Base-by-base conservation (phyloP, 2,329 filamentous ascomycete genomes). In the Lachnellula hyalina region DNA sequence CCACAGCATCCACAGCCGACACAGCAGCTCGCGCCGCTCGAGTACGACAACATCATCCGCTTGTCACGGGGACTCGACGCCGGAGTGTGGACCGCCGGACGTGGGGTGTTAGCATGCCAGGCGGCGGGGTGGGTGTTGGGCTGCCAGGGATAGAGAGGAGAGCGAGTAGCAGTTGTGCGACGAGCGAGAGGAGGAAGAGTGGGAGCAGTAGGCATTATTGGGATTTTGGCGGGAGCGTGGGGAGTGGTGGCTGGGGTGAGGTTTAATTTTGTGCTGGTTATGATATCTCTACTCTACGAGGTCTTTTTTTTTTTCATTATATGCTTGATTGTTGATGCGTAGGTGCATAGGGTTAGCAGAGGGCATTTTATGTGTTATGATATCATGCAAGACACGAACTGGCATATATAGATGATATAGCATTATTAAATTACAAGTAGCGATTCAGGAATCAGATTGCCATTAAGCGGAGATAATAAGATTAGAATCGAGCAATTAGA, bases 11-110 rank as follows among this genome's bases (percentile, higher is more conserved):
- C 63, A 74, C 77, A 42, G 82, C 86, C 66, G 87, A 90, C 61
- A 77, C 82, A 9, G 84, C 87, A 1, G 87, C 87, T 52, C 86
- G 93, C 60, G 89, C 87, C 5, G 91, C 90, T 14, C 82, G 93
- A 47, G 91, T 96, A 51, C 82, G 90, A 36, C 89, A 93, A 66
- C 87, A 96, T 67, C 93, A 96, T 69, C 93, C 93, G 3, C 82
- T 96, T 49, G 85, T 96, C 32, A 85, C n/a, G 15, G 57, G 49
- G 17, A 55, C 57, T 23, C 53, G 61, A 38, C 58, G 60, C 44
- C 49, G 57, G 19, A 64, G 53, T 45, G 55, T 64, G 32, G 81
- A 82, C 73, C 74, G 80, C 53, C 79, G 82, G 57, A 75, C 75
- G 25, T 83, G 82, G 70, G 84, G 81, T 72, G 73, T 74, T 44